These are phyloP conservation scores for Phytophthora melonis DNA, from an alignment of 352 stramenopile genomes.

Conservation along the genomic window DNA sequence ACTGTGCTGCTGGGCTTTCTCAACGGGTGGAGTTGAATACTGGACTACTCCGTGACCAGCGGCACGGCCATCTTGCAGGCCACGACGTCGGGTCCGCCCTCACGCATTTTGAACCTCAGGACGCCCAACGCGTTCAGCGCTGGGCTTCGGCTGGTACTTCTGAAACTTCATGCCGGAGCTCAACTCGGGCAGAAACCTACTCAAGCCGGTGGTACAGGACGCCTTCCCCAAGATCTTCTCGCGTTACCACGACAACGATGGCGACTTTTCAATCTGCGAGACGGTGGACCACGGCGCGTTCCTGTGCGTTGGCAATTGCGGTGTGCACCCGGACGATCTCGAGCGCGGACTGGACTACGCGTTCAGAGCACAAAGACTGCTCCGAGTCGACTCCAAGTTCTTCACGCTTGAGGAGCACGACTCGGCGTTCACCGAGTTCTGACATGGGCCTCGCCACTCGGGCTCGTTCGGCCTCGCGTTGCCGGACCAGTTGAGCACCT, in stretches of 20 bases:
- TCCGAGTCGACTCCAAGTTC: conserved; percentile 44
- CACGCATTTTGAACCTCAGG: conserved; percentile 79
- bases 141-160: conserved; percentile 94
- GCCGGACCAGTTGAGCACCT: no score
- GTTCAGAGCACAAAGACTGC: conserved; percentile 58
- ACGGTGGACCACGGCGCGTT: conserved; percentile 72
- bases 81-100: conserved; percentile 76
- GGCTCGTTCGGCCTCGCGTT: conserved; percentile 17
- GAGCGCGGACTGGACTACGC: conserved; percentile 61
- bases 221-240: conserved; percentile 73
- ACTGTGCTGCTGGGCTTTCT: conserved; percentile 77
- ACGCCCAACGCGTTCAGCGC: conserved; percentile 91
- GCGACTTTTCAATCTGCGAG: conserved; percentile 60
- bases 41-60: conserved; percentile 59
- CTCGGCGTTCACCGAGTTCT: conserved; percentile 53
- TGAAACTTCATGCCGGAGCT: conserved; percentile 69
- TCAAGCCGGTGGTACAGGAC: conserved; percentile 62
- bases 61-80: conserved; percentile 52
- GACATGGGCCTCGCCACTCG: conserved; percentile 45
- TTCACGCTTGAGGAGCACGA: conserved; percentile 63
- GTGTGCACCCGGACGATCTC: conserved; percentile 56
- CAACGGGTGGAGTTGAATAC: conserved; percentile 88
- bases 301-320: conserved; percentile 63
- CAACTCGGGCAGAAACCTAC: conserved; percentile 88
- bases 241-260: conserved; percentile 51